phyloP scores from a whole-genome alignment of 331 rosid genomes.

The Malus hybrid region DNA sequence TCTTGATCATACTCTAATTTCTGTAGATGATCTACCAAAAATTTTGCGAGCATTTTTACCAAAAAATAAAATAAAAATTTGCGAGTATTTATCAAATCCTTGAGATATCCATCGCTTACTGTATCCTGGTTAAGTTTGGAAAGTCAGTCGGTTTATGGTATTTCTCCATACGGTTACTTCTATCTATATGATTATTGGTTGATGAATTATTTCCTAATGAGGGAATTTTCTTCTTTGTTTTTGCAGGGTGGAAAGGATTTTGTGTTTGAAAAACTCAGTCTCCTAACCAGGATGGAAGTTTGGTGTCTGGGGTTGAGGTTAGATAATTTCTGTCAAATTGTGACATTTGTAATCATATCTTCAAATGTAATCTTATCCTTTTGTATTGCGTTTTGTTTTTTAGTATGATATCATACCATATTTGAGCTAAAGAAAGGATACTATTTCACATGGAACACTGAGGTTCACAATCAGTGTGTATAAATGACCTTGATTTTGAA shows the following conservation, averaged over 20 bases:
- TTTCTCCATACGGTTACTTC: neutral
- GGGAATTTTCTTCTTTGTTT: neutral
- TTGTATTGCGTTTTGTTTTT: neutral
- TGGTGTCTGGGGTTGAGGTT: constrained; percentile 21
- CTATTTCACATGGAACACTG: constrained; percentile 4
- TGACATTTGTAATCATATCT: constrained; percentile 31
- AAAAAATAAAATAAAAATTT: too few relatives aligned
- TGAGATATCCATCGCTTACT: neutral
- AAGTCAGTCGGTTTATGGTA: neutral
- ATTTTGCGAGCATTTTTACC: too few relatives aligned
- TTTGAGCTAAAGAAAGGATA: neutral
- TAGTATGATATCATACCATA: neutral
- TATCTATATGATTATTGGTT: neutral
- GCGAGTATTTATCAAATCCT: neutral
- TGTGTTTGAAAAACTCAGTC: constrained; percentile 13
- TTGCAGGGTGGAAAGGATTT: constrained; percentile 27
- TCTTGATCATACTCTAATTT: neutral
- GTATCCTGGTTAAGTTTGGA: neutral
- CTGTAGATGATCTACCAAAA: neutral
- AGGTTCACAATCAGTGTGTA: constrained; percentile 7
- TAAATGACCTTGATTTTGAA: constrained; percentile 10
- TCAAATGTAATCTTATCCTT: neutral
- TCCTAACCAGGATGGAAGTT: constrained; percentile 21
- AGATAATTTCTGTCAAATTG: constrained; percentile 4
- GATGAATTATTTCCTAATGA: neutral